Evolutionary conservation across 2,329 filamentous ascomycete genomes (phyloP).

Genomic region (Fusarium mexicanum): DNA sequence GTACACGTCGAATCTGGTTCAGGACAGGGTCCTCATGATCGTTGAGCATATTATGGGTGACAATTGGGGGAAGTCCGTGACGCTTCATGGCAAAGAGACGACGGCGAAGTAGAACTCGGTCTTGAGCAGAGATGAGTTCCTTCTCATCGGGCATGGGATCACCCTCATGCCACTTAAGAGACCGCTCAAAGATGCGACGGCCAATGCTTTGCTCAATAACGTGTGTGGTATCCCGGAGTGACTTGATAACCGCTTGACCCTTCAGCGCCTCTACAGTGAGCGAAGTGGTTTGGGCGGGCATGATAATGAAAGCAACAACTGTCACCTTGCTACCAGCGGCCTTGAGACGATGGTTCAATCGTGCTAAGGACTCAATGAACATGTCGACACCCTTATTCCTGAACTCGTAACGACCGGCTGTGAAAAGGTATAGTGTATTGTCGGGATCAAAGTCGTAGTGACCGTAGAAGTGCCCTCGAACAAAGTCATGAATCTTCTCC

Average conservation of each 20-base stretch:
- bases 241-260: constrained; percentile 97
- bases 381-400: constrained; percentile 99
- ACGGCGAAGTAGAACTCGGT: constrained; percentile 90
- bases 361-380: constrained; percentile 97
- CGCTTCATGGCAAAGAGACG: constrained; percentile 98
- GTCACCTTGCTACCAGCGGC: constrained; percentile 85
- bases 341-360: constrained; percentile 94
- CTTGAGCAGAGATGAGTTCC: constrained; percentile 90
- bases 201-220: constrained; percentile 94
- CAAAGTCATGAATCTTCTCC: constrained; percentile 98
- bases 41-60: constrained; percentile 99
- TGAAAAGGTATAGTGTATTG: constrained; percentile 98
- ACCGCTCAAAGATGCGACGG: constrained; percentile 92
- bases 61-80: constrained; percentile 87
- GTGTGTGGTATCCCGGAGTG: constrained; percentile 89
- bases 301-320: constrained; percentile 97
- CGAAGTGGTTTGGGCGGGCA: constrained; percentile 96
- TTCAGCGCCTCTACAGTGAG: constrained; percentile 95
- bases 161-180: constrained; percentile 94
- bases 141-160: constrained; percentile 95
- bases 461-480: constrained; percentile 97
- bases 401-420: constrained; percentile 95
- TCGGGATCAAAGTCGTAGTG: constrained; percentile 97
- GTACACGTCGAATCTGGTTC: constrained; percentile 93
- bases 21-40: constrained; percentile 92